Evolutionary conservation across 2,329 filamentous ascomycete genomes (phyloP).

Genomic region (Alternaria gansuensis): DNA sequence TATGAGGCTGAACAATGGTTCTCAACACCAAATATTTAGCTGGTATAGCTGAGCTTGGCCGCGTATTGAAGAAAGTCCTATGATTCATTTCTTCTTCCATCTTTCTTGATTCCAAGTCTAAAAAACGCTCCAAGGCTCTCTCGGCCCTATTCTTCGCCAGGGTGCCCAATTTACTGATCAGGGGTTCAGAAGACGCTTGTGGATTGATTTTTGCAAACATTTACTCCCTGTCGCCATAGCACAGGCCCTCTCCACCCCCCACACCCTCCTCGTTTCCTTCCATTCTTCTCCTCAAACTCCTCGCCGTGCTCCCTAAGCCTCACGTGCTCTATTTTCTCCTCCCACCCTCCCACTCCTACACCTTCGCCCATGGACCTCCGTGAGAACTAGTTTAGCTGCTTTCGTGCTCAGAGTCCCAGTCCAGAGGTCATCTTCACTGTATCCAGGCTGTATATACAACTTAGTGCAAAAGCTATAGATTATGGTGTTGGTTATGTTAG

Average conservation of each 20-base stretch:
- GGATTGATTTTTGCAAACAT: constrained; percentile 1
- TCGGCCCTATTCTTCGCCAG: not conserved
- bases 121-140: not conserved
- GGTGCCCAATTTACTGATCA: constrained; percentile 2
- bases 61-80: not conserved
- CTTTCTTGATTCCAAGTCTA: not conserved
- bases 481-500: not conserved
- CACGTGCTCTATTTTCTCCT: not conserved
- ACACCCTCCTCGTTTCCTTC: not conserved
- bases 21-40: not conserved
- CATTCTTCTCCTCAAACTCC: not conserved
- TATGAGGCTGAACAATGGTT: constrained; percentile 4
- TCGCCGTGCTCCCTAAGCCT: not conserved
- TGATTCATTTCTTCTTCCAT: not conserved
- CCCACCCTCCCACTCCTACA: not conserved
- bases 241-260: not conserved
- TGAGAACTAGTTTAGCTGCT: not conserved
- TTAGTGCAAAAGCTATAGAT: not conserved
- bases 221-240: not conserved
- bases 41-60: not conserved
- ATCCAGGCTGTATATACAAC: not conserved
- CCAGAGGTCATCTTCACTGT: not conserved
- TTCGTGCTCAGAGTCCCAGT: not conserved
- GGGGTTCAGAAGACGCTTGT: constrained; percentile 1
- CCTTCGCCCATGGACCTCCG: not conserved